Evolutionary conservation across 768 basidiomycete genomes (phyloP).

Genomic region (Phaffia australis): DNA sequence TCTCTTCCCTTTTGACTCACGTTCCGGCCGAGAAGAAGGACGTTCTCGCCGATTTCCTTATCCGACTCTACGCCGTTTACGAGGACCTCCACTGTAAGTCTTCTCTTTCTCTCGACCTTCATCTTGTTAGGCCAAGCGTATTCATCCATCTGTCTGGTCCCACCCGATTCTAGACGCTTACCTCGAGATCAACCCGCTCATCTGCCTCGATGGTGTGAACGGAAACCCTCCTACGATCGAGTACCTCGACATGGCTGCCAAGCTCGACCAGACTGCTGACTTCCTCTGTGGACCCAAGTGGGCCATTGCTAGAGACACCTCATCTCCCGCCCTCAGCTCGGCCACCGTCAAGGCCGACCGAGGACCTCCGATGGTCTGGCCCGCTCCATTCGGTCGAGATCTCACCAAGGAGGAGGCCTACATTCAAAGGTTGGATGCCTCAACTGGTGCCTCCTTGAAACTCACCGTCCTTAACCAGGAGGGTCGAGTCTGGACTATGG

Average conservation of each 20-base stretch:
- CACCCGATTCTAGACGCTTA: constrained; percentile 62
- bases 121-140: not conserved
- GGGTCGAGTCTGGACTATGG: constrained; percentile 99
- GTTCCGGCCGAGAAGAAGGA: constrained; percentile 78
- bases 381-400: constrained; percentile 88
- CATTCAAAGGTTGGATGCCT: constrained; percentile 94
- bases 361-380: constrained; percentile 83
- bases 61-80: constrained; percentile 91
- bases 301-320: constrained; percentile 88
- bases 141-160: not conserved
- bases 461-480: constrained; percentile 89
- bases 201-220: constrained; percentile 72
- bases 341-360: constrained; percentile 67
- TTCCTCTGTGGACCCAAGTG: constrained; percentile 96
- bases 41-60: constrained; percentile 85
- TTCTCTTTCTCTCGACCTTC: not conserved
- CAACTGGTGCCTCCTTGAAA: constrained; percentile 96
- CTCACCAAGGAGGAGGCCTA: constrained; percentile 98
- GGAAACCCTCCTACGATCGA: constrained; percentile 66
- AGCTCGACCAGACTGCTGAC: constrained; percentile 98
- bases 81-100: constrained; percentile 77
- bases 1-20: constrained; percentile 62
- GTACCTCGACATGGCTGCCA: constrained; percentile 99
- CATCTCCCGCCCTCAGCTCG: constrained; percentile 53
- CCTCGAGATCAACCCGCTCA: constrained; percentile 98